Evolutionary conservation across 495 filamentous ascomycete species (phyloP), one percentile per base, ranked within the genome.

Genomic region (Neurospora sp.): DNA sequence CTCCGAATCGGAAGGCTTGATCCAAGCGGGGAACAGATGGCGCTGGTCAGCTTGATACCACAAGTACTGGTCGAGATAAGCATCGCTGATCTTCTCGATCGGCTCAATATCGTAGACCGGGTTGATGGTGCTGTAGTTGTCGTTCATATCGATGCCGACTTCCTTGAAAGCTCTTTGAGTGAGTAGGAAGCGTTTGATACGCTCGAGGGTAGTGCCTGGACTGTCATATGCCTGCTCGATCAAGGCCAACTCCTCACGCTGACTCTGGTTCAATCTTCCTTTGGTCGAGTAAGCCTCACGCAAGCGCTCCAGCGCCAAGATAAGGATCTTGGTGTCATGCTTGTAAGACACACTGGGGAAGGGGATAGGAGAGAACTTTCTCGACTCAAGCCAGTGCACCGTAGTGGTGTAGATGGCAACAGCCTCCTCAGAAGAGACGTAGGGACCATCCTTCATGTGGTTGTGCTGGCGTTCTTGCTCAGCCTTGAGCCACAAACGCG

Each of bases 311-410:
- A 99, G 87, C 6, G 96, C 96, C 73, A 99, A 87, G 79, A 99
- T 99, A 71, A 99, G 84, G 75, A 99, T 99, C 83, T 99, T 99
- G 31, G 96, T 99, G 80, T 99, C 96, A 79, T 99, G 96, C 85
- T 99, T 99, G 86, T 99, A 99, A 10, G 95, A 98, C 27, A 98
- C 96, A 79, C 95, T 97, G 0, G 96, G 96, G 88, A 99, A 99
- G 2, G 96, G 96, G 77, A 99, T 99, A 2, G 96, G 96, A 40
- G 95, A 97, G 81, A 97, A 99, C 79, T 99, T 98, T 72, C 96
- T 89, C 14, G 95, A 97, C 84, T 99, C 96, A 4, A 99, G 89
- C 96, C 96, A 99, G 79, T 99, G 96, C 12, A 99, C 96, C 75
- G 96, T 97, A 0, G 96, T 98, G 0, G 96, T 98, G 82, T 98